phyloP scores from a whole-genome alignment of 495 filamentous ascomycete genomes.

The Cercophora scortea region DNA sequence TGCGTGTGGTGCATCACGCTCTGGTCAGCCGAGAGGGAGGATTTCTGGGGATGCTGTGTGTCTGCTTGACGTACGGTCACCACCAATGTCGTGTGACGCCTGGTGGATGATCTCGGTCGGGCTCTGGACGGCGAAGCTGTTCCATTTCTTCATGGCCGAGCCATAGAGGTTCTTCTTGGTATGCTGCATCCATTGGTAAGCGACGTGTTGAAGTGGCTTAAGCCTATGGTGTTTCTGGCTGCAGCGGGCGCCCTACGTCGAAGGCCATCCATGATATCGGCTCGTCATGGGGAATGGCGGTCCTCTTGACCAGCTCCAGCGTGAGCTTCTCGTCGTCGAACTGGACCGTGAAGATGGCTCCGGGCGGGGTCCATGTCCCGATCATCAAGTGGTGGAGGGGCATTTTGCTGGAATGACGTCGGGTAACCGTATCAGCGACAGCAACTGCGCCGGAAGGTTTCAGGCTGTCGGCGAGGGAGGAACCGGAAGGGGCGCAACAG shows the following conservation, averaged over 20 bases:
- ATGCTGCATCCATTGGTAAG: slow-evolving; percentile 44
- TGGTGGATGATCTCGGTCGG: slow-evolving; percentile 73
- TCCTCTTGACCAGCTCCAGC: slow-evolving; percentile 65
- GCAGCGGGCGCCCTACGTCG: slow-evolving; percentile 46
- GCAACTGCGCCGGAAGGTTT: too few species aligned
- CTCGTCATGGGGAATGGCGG: slow-evolving; percentile 69
- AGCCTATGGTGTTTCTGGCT: neutral
- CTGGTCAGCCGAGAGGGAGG: neutral
- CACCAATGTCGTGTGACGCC: slow-evolving; percentile 60
- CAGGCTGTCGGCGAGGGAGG: too few species aligned
- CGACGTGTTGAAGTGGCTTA: neutral
- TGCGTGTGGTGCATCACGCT: neutral
- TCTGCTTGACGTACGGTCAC: slow-evolving; percentile 34
- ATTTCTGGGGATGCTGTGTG: neutral
- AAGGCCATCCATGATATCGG: slow-evolving; percentile 90
- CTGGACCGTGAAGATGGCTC: slow-evolving; percentile 74
- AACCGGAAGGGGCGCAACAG: too few species aligned
- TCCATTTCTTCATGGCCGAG: slow-evolving; percentile 84
- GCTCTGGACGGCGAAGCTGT: slow-evolving; percentile 65
- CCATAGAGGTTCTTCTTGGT: slow-evolving; percentile 77
- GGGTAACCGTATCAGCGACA: neutral
- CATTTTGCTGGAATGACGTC: slow-evolving; percentile 28
- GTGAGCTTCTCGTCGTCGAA: slow-evolving; percentile 73
- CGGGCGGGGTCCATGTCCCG: slow-evolving; percentile 77
- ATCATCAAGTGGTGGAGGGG: slow-evolving; percentile 79